Conservation (phyloP, 2,329 filamentous ascomycete species). For the Cytospora paraplurivora region DNA sequence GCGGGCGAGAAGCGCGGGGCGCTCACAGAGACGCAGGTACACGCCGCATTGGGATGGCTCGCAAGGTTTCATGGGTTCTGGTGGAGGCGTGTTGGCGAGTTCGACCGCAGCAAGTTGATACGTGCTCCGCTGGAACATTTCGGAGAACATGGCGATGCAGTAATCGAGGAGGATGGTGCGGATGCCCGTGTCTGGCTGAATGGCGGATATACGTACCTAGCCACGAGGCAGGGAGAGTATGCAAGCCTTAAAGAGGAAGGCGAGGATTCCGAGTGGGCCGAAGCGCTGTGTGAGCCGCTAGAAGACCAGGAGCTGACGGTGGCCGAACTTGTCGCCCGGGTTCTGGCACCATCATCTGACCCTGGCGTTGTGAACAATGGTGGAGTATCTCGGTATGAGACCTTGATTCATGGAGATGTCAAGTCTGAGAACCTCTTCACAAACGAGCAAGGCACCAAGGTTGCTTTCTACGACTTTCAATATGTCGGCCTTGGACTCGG, state of each 20-base stretch:
- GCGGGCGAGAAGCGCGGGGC: slow-evolving; percentile 55
- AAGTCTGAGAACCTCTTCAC: slow-evolving; percentile 71
- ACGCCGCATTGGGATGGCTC: slow-evolving; percentile 63
- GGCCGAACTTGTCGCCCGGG: slow-evolving; percentile 55
- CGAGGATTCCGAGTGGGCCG: slow-evolving; percentile 53
- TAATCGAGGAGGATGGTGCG: slow-evolving; percentile 11
- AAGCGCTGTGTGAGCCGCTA: slow-evolving; percentile 46
- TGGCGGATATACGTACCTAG: slow-evolving; percentile 70
- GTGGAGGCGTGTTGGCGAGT: slow-evolving; percentile 41
- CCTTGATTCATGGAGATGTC: slow-evolving; percentile 68
- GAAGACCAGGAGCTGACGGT: slow-evolving; percentile 26
- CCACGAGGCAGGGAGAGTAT: slow-evolving; percentile 62
- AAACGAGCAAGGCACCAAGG: slow-evolving; percentile 47
- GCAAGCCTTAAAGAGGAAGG: slow-evolving; percentile 46
- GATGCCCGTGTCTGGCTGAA: slow-evolving; percentile 58
- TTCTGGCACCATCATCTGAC: slow-evolving; percentile 45
- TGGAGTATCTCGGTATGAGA: slow-evolving; percentile 41
- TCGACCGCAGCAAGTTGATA: slow-evolving; percentile 41
- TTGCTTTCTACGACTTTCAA: slow-evolving; percentile 71
- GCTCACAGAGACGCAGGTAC: slow-evolving; percentile 50
- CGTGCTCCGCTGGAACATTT: slow-evolving; percentile 59
- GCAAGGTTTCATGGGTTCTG: slow-evolving; percentile 61
- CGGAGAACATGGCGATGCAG: slow-evolving; percentile 23
- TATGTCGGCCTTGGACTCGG: slow-evolving; percentile 66
- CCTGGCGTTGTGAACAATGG: neutral